phyloP scores from a whole-genome alignment of 768 basidiomycete species.

The Pleurotus citrinopileatus region DNA sequence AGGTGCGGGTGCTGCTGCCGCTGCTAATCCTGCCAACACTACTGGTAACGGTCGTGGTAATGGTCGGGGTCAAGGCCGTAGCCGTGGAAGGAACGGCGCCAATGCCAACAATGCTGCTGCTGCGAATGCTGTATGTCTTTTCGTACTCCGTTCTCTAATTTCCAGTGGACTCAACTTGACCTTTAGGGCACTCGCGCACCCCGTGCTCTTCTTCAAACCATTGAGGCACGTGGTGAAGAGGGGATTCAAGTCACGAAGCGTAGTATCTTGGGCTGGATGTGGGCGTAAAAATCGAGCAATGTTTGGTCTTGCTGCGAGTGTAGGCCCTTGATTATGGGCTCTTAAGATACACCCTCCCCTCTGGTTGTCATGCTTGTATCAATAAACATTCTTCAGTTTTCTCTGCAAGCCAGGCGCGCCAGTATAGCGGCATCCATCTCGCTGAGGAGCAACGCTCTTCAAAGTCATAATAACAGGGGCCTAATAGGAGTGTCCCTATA shows the following conservation, averaged over 20 bases:
- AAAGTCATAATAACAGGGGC: too few relatives aligned
- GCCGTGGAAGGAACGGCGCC: constrained; percentile 15
- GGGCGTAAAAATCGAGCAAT: background rate
- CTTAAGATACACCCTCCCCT: too few relatives aligned
- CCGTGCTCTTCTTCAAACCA: constrained; percentile 29
- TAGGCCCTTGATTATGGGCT: background rate
- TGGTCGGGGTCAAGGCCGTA: background rate
- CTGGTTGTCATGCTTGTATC: too few relatives aligned
- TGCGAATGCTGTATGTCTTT: constrained; percentile 19
- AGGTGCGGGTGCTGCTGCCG: constrained; percentile 12
- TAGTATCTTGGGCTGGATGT: background rate
- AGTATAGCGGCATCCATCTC: too few relatives aligned
- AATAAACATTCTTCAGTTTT: too few relatives aligned
- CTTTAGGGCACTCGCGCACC: constrained; percentile 37
- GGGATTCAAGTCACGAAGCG: background rate
- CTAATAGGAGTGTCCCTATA: too few relatives aligned
- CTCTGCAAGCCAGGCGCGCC: too few relatives aligned
- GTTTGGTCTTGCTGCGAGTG: background rate
- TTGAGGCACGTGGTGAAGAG: constrained; percentile 10
- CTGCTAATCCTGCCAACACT: constrained; percentile 12
- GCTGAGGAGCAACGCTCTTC: too few relatives aligned
- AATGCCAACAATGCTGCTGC: constrained; percentile 11
- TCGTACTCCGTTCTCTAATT: background rate
- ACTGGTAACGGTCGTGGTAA: constrained; percentile 12
- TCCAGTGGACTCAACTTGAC: background rate